phyloP scores from a whole-genome alignment of 257 asterid genomes.

The Fraxinus cuspidata region DNA sequence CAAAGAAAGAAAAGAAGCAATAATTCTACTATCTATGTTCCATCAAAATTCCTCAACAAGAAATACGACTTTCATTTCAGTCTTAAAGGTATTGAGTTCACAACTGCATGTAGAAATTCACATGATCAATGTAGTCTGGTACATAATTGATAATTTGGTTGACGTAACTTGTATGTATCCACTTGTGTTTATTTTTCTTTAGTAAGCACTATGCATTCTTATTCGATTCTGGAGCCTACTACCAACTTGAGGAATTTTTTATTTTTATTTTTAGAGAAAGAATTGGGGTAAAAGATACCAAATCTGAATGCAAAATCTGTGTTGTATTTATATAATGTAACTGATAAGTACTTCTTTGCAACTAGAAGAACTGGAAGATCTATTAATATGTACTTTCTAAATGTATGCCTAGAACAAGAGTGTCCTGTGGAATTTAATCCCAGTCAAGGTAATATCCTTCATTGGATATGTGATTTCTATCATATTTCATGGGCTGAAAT shows the following conservation, averaged over 20 bases:
- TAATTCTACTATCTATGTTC: neutral
- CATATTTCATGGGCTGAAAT: too few relatives aligned
- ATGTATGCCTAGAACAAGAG: too few relatives aligned
- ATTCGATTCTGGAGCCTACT: neutral
- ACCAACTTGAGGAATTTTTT: neutral
- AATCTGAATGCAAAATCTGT: neutral
- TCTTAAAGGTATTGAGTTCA: neutral
- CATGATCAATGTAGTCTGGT: neutral
- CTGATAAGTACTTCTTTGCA: neutral
- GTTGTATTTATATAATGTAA: too few relatives aligned
- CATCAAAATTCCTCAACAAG: neutral
- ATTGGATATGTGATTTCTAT: too few relatives aligned
- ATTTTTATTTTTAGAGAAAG: neutral
- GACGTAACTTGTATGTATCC: neutral
- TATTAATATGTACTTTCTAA: too few relatives aligned
- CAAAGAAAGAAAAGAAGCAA: constrained; percentile 1
- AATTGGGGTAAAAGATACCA: neutral
- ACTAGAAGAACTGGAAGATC: too few relatives aligned
- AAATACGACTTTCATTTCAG: neutral
- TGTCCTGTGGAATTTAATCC: too few relatives aligned
- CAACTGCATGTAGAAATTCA: neutral
- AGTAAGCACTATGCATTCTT: neutral
- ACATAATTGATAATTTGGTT: neutral
- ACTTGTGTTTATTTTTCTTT: neutral
- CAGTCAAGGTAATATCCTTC: too few relatives aligned